Percentiles rank a stretch among this genome's conserved stretches.
phyloP scores from a whole-genome alignment of 1,284 basidiomycete species.

The Macrocybe sp. region DNA sequence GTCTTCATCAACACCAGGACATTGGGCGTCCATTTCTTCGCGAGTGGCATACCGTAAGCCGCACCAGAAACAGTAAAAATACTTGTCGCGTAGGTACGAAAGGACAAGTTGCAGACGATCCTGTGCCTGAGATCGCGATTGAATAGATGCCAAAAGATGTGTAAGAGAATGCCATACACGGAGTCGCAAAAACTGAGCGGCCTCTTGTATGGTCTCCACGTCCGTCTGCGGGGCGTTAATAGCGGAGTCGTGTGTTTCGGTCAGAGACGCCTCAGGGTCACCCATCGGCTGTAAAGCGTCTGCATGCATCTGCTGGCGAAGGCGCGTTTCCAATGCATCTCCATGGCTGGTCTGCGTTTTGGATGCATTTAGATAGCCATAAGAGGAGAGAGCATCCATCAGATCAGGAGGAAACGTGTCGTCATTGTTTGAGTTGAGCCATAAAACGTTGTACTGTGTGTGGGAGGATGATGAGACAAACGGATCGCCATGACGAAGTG shows the following conservation, averaged over 20 bases:
- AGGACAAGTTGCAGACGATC: slow-evolving; percentile 67
- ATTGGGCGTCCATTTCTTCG: slow-evolving; percentile 59
- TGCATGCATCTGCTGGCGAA: slow-evolving; percentile 63
- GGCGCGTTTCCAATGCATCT: slow-evolving; percentile 39
- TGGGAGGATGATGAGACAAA: neutral
- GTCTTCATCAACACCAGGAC: slow-evolving; percentile 75
- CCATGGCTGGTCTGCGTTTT: slow-evolving; percentile 16
- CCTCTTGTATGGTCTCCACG: slow-evolving; percentile 58
- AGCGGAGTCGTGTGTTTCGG: slow-evolving; percentile 12
- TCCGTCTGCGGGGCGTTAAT: slow-evolving; percentile 26
- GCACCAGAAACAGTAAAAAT: slow-evolving; percentile 86
- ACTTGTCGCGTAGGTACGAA: slow-evolving; percentile 64
- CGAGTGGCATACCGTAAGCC: slow-evolving; percentile 65
- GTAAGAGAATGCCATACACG: slow-evolving; percentile 40
- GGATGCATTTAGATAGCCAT: slow-evolving; percentile 24
- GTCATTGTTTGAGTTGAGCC: slow-evolving; percentile 61
- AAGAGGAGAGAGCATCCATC: slow-evolving; percentile 48
- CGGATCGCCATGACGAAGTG: neutral
- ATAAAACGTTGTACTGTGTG: slow-evolving; percentile 70
- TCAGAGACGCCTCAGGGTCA: slow-evolving; percentile 21
- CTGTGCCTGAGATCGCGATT: slow-evolving; percentile 44
- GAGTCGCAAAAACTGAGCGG: slow-evolving; percentile 60
- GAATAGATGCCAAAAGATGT: slow-evolving; percentile 7
- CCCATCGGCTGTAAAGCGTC: slow-evolving; percentile 57
- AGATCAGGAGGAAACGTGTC: slow-evolving; percentile 65